A percentile compares a stretch with the other conserved stretches of the same genome.
These are phyloP conservation scores for Epichloe sylvatica DNA, from an alignment of 2,329 filamentous ascomycete genomes.

Conservation along the genomic window DNA sequence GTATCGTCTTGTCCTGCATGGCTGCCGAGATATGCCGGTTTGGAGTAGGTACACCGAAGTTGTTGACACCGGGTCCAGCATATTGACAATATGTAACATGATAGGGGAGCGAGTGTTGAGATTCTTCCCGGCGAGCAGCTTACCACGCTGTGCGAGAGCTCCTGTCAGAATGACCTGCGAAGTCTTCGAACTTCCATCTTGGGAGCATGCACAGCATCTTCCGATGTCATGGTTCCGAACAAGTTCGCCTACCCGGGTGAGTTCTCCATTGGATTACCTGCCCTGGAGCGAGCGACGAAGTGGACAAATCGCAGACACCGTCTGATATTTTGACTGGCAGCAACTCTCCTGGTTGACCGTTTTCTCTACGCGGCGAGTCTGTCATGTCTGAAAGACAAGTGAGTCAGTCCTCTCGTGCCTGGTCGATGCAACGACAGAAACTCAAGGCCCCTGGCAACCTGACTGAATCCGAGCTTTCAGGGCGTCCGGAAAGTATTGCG, in stretches of 20 bases:
- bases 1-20: no score
- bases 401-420: no score
- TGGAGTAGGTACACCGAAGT: neutral
- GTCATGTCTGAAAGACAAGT: no score
- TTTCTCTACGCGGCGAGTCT: no score
- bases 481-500: no score
- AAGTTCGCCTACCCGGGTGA: slow-evolving; percentile 1
- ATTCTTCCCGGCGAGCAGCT: slow-evolving; percentile 1
- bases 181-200: neutral
- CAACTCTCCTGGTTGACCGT: no score
- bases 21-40: neutral
- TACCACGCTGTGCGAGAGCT: neutral
- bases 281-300: no score
- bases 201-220: neutral
- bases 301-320: neutral
- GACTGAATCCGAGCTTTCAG: no score
- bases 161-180: neutral
- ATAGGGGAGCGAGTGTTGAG: neutral
- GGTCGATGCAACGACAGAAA: no score
- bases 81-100: neutral
- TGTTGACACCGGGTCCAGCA: neutral
- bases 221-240: slow-evolving; percentile 1
- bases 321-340: no score
- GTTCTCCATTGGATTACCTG: neutral
- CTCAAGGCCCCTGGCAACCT: no score